Evolutionary conservation across 2,329 filamentous ascomycete genomes (phyloP).

Genomic region (Ceratocystis ficicola): DNA sequence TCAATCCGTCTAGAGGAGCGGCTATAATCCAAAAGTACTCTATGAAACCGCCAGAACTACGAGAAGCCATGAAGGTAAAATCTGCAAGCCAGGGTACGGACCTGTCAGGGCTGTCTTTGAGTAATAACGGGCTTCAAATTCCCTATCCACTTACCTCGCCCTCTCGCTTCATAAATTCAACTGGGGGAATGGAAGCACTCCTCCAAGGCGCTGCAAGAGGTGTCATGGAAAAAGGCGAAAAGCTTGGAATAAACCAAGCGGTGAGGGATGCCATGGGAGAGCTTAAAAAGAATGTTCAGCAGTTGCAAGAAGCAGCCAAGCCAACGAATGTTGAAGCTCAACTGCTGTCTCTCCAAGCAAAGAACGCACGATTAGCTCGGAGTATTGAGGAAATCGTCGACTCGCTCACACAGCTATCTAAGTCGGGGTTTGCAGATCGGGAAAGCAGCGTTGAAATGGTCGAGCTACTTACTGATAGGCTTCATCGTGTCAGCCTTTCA

Average conservation of each 20-base stretch:
- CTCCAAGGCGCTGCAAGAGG: slow-evolving; percentile 66
- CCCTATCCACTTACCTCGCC: slow-evolving; percentile 35
- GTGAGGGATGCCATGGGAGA: slow-evolving; percentile 72
- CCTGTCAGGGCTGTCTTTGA: slow-evolving; percentile 31
- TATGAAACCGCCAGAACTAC: slow-evolving; percentile 36
- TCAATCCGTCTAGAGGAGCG: slow-evolving; percentile 49
- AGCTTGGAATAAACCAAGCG: slow-evolving; percentile 66
- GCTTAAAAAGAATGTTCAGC: slow-evolving; percentile 60
- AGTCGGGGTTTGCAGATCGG: slow-evolving; percentile 38
- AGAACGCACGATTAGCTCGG: slow-evolving; percentile 53
- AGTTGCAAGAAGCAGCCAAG: slow-evolving; percentile 22
- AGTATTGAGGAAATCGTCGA: slow-evolving; percentile 57
- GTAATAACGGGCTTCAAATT: neutral
- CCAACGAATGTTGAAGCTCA: slow-evolving; percentile 11
- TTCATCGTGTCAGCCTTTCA: slow-evolving; percentile 53
- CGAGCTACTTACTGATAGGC: slow-evolving; percentile 48
- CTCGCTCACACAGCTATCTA: slow-evolving; percentile 49
- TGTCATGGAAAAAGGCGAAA: slow-evolving; percentile 60
- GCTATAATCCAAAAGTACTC: slow-evolving; percentile 62
- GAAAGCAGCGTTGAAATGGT: slow-evolving; percentile 41
- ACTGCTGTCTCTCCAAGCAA: slow-evolving; percentile 41
- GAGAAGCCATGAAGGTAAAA: too few relatives aligned
- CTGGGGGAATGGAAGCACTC: slow-evolving; percentile 53
- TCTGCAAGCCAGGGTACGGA: slow-evolving; percentile 23
- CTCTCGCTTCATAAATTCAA: slow-evolving; percentile 42